These are phyloP conservation scores for Phytophthora cactorum DNA, from an alignment of 352 stramenopile species.

Conservation along the genomic window DNA sequence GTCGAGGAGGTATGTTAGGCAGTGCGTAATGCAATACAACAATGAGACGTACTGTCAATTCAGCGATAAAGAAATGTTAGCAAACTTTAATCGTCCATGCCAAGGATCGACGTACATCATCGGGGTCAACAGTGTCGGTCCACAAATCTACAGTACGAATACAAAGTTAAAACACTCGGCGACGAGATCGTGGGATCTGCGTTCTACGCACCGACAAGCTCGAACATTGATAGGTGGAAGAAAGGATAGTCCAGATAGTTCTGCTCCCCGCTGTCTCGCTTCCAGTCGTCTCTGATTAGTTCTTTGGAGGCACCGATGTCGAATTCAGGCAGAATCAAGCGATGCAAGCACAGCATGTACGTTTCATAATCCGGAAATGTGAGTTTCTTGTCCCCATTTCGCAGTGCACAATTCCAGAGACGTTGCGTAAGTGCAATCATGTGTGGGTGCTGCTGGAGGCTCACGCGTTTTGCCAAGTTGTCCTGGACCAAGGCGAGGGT, in stretches of 20 bases:
- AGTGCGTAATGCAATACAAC: constrained; percentile 80
- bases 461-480: constrained; percentile 71
- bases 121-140: constrained; percentile 68
- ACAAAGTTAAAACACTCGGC: not conserved
- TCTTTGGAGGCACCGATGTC: constrained; percentile 64
- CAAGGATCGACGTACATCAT: constrained; percentile 57
- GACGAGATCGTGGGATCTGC: not conserved
- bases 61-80: not conserved
- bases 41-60: constrained; percentile 69
- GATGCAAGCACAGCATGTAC: constrained; percentile 79
- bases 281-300: constrained; percentile 76
- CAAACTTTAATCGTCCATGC: not conserved
- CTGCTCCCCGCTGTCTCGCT: constrained; percentile 56
- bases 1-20: constrained; percentile 60
- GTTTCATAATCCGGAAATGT: constrained; percentile 64
- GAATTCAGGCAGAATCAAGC: constrained; percentile 80
- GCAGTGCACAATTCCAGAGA: constrained; percentile 70
- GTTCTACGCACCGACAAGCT: constrained; percentile 65
- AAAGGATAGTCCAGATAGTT: constrained; percentile 68
- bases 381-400: constrained; percentile 30
- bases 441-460: constrained; percentile 60
- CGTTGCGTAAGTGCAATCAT: constrained; percentile 77
- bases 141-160: constrained; percentile 51
- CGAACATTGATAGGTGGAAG: constrained; percentile 87
- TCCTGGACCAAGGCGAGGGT: constrained; percentile 33